phyloP scores from a whole-genome alignment of 2,329 filamentous ascomycete species.

The Hymenoscyphus occultus region DNA sequence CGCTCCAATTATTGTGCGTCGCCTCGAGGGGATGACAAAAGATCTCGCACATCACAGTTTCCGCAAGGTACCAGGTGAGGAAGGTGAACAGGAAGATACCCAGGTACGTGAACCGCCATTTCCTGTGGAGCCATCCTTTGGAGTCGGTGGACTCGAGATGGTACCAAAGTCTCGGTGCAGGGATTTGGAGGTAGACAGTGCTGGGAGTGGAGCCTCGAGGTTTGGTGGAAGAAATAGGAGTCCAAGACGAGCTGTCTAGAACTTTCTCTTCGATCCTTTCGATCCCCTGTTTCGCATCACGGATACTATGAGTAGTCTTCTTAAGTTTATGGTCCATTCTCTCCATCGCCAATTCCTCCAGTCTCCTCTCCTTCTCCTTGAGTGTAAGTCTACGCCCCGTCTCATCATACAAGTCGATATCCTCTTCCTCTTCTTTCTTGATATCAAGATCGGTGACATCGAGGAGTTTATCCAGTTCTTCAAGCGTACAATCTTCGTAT shows the following conservation, averaged over 20 bases:
- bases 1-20: constrained; percentile 47
- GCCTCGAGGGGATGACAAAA: constrained; percentile 56
- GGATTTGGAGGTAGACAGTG: constrained; percentile 25
- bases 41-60: constrained; percentile 50
- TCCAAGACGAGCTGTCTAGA: neutral
- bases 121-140: neutral
- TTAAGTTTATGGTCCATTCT: constrained; percentile 53
- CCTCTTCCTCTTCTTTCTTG: constrained; percentile 20
- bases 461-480: constrained; percentile 24
- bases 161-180: constrained; percentile 24
- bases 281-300: constrained; percentile 55
- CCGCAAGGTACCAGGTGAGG: constrained; percentile 53
- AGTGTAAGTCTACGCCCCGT: constrained; percentile 22
- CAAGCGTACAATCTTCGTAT: constrained; percentile 34
- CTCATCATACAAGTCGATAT: constrained; percentile 19
- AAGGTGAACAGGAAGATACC: constrained; percentile 39
- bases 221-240: constrained; percentile 22
- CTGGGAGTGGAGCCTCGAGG: neutral
- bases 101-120: constrained; percentile 31
- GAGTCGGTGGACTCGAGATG: neutral
- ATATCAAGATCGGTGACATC: constrained; percentile 12
- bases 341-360: constrained; percentile 45
- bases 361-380: constrained; percentile 33
- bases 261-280: constrained; percentile 55
- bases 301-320: constrained; percentile 51